These are phyloP conservation scores for Daedaleopsis sinensis DNA, from an alignment of 768 basidiomycete genomes.

Conservation along the genomic window DNA sequence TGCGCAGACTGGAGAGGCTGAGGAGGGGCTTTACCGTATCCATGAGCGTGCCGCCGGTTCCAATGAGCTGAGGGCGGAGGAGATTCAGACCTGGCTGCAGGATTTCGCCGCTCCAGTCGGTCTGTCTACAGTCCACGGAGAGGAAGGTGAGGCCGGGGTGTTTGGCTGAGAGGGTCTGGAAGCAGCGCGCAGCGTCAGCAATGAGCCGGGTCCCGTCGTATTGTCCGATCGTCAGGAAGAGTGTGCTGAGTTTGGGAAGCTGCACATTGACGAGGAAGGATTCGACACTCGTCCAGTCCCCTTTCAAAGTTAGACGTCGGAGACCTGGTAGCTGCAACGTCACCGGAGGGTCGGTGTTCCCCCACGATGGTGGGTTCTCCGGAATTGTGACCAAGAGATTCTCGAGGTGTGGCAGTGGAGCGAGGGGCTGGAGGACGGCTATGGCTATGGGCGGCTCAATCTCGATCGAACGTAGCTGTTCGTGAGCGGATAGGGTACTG, in stretches of 20 bases:
- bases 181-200: neutral
- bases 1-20: neutral
- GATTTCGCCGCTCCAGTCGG: neutral
- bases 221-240: neutral
- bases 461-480: neutral
- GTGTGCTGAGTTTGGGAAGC: neutral
- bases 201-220: neutral
- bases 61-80: neutral
- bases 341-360: too few relatives aligned
- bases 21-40: neutral
- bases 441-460: neutral
- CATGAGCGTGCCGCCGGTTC: neutral
- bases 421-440: neutral
- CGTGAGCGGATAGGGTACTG: neutral
- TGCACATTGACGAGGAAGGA: neutral
- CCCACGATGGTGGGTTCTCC: too few relatives aligned
- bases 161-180: neutral
- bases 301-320: neutral
- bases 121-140: neutral
- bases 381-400: neutral
- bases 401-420: neutral
- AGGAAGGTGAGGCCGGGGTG: neutral
- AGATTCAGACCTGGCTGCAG: neutral
- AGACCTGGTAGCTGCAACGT: neutral
- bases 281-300: neutral